A percentile compares a stretch with the other conserved stretches of the same genome.
These are phyloP conservation scores for Glaciozyma antarctica DNA, from an alignment of 768 basidiomycete species.

Conservation along the genomic window DNA sequence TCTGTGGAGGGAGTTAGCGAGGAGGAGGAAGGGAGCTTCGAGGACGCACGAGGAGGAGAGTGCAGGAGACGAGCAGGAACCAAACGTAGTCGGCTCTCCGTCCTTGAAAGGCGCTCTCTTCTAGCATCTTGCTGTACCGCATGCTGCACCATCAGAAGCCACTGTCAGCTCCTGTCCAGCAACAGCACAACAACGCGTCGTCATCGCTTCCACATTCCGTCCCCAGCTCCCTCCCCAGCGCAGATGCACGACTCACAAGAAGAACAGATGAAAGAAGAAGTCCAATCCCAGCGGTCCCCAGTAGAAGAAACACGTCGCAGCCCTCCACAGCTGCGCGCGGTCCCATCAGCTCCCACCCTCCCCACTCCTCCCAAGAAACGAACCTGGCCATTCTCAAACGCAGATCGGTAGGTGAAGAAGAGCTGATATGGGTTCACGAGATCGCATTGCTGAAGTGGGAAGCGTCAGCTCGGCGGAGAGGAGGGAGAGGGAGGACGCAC, in stretches of 20 bases:
- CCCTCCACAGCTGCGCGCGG: constrained; percentile 64
- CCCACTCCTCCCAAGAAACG: neutral
- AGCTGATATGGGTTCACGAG: constrained; percentile 35
- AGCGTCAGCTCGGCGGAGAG: neutral
- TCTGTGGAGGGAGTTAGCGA: constrained; percentile 11
- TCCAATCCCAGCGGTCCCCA: constrained; percentile 89
- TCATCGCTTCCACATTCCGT: neutral
- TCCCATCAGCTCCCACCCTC: neutral
- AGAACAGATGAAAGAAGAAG: constrained; percentile 94
- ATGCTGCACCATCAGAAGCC: constrained; percentile 50
- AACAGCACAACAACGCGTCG: neutral
- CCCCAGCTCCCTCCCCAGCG: neutral
- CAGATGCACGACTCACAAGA: constrained; percentile 61
- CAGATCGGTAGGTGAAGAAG: constrained; percentile 34
- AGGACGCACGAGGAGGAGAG: constrained; percentile 69
- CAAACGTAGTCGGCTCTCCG: constrained; percentile 89
- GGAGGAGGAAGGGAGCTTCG: constrained; percentile 5
- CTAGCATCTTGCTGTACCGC: constrained; percentile 92
- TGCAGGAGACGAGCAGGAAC: constrained; percentile 72
- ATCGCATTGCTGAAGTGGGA: constrained; percentile 31
- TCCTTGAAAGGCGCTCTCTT: constrained; percentile 91
- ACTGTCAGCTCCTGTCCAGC: neutral
- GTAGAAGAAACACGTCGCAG: constrained; percentile 85
- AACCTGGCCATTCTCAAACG: constrained; percentile 33
- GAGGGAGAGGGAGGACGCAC: constrained; percentile 7